A percentile compares a stretch with the other conserved stretches of the same genome.
These are phyloP conservation scores for Chalciporus sp. DNA, from an alignment of 1,284 basidiomycete genomes.

Conservation along the genomic window DNA sequence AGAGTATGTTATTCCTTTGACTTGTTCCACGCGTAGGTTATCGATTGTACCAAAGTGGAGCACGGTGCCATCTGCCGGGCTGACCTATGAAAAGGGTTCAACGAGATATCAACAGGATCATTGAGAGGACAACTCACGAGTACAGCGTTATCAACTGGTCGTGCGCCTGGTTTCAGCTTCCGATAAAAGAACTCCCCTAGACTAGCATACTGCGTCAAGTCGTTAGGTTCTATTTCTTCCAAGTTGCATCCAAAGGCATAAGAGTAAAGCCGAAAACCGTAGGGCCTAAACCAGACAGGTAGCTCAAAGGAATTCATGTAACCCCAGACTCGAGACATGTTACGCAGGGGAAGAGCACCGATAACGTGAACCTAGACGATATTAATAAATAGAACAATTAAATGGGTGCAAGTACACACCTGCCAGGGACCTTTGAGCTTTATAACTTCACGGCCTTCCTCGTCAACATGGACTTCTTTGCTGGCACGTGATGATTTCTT, in stretches of 20 bases:
- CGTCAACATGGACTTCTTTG: conserved; percentile 73
- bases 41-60: conserved; percentile 91
- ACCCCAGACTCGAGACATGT: conserved; percentile 95
- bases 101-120: not conserved
- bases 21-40: conserved; percentile 88
- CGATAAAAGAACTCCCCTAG: conserved; percentile 97
- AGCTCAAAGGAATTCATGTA: conserved; percentile 91
- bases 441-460: conserved; percentile 70
- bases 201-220: conserved; percentile 79
- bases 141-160: conserved; percentile 79
- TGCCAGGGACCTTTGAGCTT: conserved; percentile 93
- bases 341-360: conserved; percentile 91
- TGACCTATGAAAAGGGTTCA: conserved; percentile 54
- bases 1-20: conserved; percentile 97
- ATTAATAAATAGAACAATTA: conserved; percentile 3
- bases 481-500: conserved; percentile 53
- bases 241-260: conserved; percentile 92
- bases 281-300: conserved; percentile 92
- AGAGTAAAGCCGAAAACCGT: conserved; percentile 86
- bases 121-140: conserved; percentile 55
- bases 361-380: conserved; percentile 84
- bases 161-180: conserved; percentile 78
- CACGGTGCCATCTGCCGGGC: conserved; percentile 92
- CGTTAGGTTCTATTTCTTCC: conserved; percentile 82
- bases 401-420: conserved; percentile 48